Base-by-base conservation (phyloP, 1,284 basidiomycete genomes). In the Mixia osmundae region DNA sequence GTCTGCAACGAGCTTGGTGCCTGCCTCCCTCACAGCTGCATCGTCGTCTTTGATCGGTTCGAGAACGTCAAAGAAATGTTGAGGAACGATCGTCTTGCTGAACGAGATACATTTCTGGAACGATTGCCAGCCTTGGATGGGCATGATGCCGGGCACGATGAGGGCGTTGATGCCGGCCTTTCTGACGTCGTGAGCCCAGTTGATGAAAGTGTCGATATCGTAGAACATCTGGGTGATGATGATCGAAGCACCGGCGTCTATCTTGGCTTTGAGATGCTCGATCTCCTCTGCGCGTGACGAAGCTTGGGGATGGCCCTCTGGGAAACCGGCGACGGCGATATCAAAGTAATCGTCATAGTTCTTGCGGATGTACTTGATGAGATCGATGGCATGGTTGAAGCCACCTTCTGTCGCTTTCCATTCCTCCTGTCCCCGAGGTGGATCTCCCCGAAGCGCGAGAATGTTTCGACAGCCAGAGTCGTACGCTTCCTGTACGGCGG, bases 161-260 rank as follows among this genome's bases (percentile, higher is more conserved):
- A 89, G 87, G 10, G 87, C 68, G 1, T 61, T 68, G 52, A 99
- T 87, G 22, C 87, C 89, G 55, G 63, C 70, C 15, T 58, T 62
- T 42, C 80, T 64, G 29, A 82, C 71, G 47, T 67, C 71, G 46
- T 62, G 57, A 11, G 74, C 57, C 85, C 83, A 94, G 35, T 62
- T 55, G 36, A 83, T 60, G 57, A 89, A 89, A 22, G 35, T 47
- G 18, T 82, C 72, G 24, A 76, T 72, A 49, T 95, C 87, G 60
- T 97, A 99, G 58, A 99, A 99, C 37, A 97, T 66, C 53, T 99
- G 91, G 0, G 91, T 95, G 43, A 97, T 67, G 47, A 99, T 80
- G 55, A 87, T 94, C 45, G 91, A 76, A 1, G 87, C 85, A 4
- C 91, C 91, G 0, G 82, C 83, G 44, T 94, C 78, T 21, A 95